Conservation (phyloP, 352 stramenopile species). For the Hyaloperonospora arabidopsidis region DNA sequence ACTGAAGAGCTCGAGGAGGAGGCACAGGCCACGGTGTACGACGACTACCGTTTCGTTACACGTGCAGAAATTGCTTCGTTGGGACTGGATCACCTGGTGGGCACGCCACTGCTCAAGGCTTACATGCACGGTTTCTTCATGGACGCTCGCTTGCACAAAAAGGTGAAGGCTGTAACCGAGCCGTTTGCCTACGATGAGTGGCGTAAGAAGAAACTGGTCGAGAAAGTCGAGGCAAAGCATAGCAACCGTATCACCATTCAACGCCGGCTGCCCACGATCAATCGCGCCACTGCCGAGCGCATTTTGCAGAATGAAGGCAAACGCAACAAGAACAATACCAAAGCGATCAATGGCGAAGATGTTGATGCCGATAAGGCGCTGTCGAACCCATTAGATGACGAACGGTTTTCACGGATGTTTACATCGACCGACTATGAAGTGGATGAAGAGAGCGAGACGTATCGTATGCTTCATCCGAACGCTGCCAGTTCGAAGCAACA, state of each 20-base stretch:
- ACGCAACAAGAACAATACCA: slow-evolving; percentile 53
- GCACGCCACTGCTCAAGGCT: slow-evolving; percentile 93
- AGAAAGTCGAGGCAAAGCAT: slow-evolving; percentile 88
- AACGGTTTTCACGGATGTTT: slow-evolving; percentile 97
- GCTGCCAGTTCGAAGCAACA: slow-evolving; percentile 65
- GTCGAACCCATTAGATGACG: slow-evolving; percentile 87
- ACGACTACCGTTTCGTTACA: slow-evolving; percentile 99
- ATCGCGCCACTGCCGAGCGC: slow-evolving; percentile 81
- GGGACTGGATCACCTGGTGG: slow-evolving; percentile 96
- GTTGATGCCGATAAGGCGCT: slow-evolving; percentile 24
- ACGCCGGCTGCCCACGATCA: slow-evolving; percentile 85
- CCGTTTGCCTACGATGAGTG: slow-evolving; percentile 98
- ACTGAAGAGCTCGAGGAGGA: slow-evolving; percentile 98
- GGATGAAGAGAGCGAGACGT: slow-evolving; percentile 95
- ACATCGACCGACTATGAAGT: slow-evolving; percentile 96
- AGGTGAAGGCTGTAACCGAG: slow-evolving; percentile 93
- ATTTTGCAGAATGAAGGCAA: slow-evolving; percentile 70
- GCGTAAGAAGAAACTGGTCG: slow-evolving; percentile 93
- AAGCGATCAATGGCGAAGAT: slow-evolving; percentile 25
- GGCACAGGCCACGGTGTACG: slow-evolving; percentile 90
- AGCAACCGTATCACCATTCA: slow-evolving; percentile 87
- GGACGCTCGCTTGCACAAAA: slow-evolving; percentile 95
- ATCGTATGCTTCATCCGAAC: slow-evolving; percentile 92
- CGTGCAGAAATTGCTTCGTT: slow-evolving; percentile 91
- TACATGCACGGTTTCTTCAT: slow-evolving; percentile 99